Conservation (phyloP, 208 protist species). For the Leishmania braziliensis region DNA sequence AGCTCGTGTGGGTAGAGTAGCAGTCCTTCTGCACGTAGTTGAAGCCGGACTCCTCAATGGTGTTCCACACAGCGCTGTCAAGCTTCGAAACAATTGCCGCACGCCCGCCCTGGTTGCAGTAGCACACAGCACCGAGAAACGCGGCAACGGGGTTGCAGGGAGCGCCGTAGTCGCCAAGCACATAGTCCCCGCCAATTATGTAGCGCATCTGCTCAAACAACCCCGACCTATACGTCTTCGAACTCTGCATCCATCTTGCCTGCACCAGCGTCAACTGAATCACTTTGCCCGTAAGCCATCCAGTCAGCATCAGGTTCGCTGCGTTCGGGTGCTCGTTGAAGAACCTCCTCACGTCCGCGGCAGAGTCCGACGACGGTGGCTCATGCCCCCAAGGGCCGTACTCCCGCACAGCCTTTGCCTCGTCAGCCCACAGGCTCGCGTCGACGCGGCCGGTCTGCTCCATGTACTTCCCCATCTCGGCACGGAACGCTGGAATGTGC, state of each 20-base stretch:
- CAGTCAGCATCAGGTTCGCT: conserved; percentile 38
- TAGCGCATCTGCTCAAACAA: conserved; percentile 44
- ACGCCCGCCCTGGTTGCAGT: conserved; percentile 41
- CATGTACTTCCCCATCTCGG: conserved; percentile 46
- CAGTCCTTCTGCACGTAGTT: conserved; percentile 9
- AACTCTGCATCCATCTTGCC: conserved; percentile 8
- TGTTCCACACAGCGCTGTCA: not conserved
- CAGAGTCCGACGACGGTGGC: not conserved
- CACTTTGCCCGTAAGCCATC: conserved; percentile 45
- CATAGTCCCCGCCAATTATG: conserved; percentile 45
- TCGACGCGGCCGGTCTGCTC: conserved; percentile 1
- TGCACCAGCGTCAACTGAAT: conserved; percentile 23
- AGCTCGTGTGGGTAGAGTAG: conserved; percentile 8
- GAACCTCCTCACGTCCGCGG: conserved; percentile 14
- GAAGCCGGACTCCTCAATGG: not conserved
- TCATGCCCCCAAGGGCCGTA: not conserved
- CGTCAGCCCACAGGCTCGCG: not conserved
- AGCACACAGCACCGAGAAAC: conserved; percentile 34
- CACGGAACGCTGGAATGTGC: conserved; percentile 41
- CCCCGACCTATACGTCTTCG: conserved; percentile 8
- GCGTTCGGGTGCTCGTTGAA: conserved; percentile 7
- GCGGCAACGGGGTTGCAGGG: conserved; percentile 9
- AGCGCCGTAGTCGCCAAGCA: conserved; percentile 64
- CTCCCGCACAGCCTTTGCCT: not conserved
- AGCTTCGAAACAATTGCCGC: conserved; percentile 1